Percentiles rank a stretch among this genome's conserved stretches.
Evolutionary conservation across 768 basidiomycete species (phyloP).

Genomic region (Ramaria sp.): DNA sequence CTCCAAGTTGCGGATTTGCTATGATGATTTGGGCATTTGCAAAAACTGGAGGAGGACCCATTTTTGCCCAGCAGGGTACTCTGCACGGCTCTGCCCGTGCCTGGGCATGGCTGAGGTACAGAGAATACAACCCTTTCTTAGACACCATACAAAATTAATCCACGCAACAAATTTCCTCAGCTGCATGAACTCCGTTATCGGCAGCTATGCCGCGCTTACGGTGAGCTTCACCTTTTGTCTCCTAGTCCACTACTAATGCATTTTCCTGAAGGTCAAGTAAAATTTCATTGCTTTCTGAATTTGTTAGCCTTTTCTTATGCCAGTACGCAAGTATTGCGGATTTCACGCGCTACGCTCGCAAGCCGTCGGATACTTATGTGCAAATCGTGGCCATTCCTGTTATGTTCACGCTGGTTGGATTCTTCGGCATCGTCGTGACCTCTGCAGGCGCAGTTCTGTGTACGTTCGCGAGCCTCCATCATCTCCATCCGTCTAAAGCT

Average conservation of each 20-base stretch:
- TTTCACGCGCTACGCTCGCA: conserved; percentile 27
- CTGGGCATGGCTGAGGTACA: conserved; percentile 62
- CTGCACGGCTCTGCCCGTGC: conserved; percentile 41
- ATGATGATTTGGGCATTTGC: conserved; percentile 76
- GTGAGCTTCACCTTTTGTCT: conserved; percentile 21
- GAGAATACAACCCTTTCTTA: too few relatives aligned
- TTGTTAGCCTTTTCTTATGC: conserved; percentile 1
- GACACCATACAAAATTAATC: background rate
- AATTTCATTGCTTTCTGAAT: background rate
- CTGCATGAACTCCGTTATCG: background rate
- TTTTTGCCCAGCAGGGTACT: conserved; percentile 40
- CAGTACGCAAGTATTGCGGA: conserved; percentile 57
- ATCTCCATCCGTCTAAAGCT: background rate
- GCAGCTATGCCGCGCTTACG: conserved; percentile 59
- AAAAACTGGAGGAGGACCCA: conserved; percentile 45
- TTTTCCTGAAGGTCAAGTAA: background rate
- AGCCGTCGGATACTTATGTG: conserved; percentile 10
- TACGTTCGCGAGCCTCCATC: background rate
- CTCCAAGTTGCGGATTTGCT: conserved; percentile 53
- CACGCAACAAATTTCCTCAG: background rate
- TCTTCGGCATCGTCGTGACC: conserved; percentile 74
- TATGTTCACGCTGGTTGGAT: conserved; percentile 66
- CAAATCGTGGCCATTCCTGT: conserved; percentile 58
- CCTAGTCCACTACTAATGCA: background rate
- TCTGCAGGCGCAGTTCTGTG: conserved; percentile 60